These are phyloP conservation scores for Lenwebbia sp. DNA, from an alignment of 345 rosid species.

Conservation along the genomic window DNA sequence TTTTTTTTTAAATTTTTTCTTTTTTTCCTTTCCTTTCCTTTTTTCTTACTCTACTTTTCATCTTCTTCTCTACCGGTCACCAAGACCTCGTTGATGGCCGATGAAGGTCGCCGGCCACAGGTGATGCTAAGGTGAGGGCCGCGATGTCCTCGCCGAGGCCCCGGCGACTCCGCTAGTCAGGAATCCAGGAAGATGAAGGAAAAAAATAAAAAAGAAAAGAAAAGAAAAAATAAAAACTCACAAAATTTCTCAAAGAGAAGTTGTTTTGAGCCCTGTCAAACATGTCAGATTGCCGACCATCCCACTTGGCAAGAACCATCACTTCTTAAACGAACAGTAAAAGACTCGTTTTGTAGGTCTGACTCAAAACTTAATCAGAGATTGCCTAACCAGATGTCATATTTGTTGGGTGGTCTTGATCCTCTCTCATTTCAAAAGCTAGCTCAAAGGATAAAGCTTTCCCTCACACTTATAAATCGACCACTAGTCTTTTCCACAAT, in stretches of 20 bases:
- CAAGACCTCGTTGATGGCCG: neutral
- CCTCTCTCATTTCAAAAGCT: too few relatives aligned
- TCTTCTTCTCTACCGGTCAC: neutral
- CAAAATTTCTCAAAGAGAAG: neutral
- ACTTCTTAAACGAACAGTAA: conserved; percentile 27
- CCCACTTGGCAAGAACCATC: conserved; percentile 57
- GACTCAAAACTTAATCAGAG: conserved; percentile 45
- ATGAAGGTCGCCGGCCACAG: neutral
- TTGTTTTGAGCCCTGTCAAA: neutral
- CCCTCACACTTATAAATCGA: too few relatives aligned
- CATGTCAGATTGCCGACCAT: neutral
- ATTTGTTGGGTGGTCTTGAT: too few relatives aligned
- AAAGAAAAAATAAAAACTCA: neutral
- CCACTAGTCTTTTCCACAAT: too few relatives aligned
- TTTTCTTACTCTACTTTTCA: neutral
- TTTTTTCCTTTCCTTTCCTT: neutral
- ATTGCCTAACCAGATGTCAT: conserved; percentile 53
- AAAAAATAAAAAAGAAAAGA: too few relatives aligned
- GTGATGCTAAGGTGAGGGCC: neutral
- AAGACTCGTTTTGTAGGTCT: conserved; percentile 46
- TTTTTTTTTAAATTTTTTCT: neutral
- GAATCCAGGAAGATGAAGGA: neutral
- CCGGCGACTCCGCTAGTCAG: rapidly evolving
- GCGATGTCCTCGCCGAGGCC: neutral
- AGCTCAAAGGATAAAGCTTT: too few relatives aligned